Evolutionary conservation across 2,329 filamentous ascomycete genomes (phyloP), one percentile per base, ranked within the genome.

Genomic region (Xylariaceae sp.): DNA sequence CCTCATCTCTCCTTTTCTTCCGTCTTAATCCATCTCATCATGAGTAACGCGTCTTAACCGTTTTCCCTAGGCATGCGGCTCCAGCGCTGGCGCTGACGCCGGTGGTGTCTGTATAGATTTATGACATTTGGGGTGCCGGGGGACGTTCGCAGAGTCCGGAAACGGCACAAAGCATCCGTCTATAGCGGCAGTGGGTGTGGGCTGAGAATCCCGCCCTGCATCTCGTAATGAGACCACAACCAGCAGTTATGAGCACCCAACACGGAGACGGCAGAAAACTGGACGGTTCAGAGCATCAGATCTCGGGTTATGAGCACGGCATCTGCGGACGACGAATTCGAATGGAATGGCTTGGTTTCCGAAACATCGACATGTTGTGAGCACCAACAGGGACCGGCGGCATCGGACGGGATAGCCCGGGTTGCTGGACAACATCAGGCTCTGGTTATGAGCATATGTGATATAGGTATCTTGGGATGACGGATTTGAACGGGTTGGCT

Each of bases 81-180:
- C 51, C 29, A 49, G 36, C 22, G 37, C 34, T 41, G 43, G 18
- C 46, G 48, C 45, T 50, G 15, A 29, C 41, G 47, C 46, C 54
- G 8, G 36, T 37, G 21, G 51, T 44, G 15, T 1, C 45, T 8
- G 45, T 55, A 49, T 47, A 19, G 29, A 32, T 3, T 58, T 39
- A 18, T 61, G 59, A 61, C 59, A 34, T 32, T 32, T 39, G 55
- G 36, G 18, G 39, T 53, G 36, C 21, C 41, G 8, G 46, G 46
- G 29, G 54, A 43, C 53, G 22, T 60, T 55, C 49, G 55, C 51
- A 48, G 51, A 53, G 51, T 58, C 53, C 55, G 51, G 43, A 29
- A 26, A 54, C 49, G 57, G 55, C 51, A 54, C 40, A 57, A 56
- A 47, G 48, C 55, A 55, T 36, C 58, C 46, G 47, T 53, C 44